Evolutionary conservation across 2,329 filamentous ascomycete species (phyloP), one percentile per base, ranked within the genome.

Genomic region (Fusarium anguioides): DNA sequence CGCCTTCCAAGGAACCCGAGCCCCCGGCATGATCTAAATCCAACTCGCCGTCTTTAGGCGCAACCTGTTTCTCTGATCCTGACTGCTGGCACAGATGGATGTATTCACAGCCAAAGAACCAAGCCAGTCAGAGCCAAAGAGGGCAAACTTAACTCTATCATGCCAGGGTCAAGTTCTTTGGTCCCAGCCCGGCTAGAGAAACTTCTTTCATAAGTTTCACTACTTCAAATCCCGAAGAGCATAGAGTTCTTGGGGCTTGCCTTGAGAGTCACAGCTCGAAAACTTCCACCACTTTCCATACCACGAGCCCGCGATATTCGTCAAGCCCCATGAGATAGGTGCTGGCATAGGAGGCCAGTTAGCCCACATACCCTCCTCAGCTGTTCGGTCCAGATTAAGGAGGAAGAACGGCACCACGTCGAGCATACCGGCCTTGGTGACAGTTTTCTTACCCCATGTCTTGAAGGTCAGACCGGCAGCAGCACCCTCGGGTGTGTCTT

Each of bases 381-480:
- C 81, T 5, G 83, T 87, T 39, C 80, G 76, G 74, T 91, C 89
- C 21, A 89, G 76, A 72, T 90, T 90, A 66, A 89, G 75, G 55
- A 90, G 73, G 78, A 90, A 89, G 70, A 91, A 89, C 2, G 87
- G 87, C 17, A 90, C 83, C 0, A 87, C 87, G 60, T 89, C 87
- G 18, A 82, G 79, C 35, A 83, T 80, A 26, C 86, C 86, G 1
- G 86, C 86, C 77, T 88, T 88, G 45, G 81, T 85, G n/a, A 89
- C 84, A 3, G 86, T 89, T 74, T 81, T 84, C 80, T 89, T 88
- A 59, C 87, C 87, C 86, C 86, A 89, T 3, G 80, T 75, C 78
- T 86, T 86, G 78, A 89, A 89, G 3, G 83, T 81, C 8, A 79
- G 72, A 4, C 79, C 74, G 1, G 87, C 86, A 2, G 76, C 76